Evolutionary conservation across 768 basidiomycete species (phyloP), one percentile per base, ranked within the genome.

Genomic region (Auricularia heimuer): DNA sequence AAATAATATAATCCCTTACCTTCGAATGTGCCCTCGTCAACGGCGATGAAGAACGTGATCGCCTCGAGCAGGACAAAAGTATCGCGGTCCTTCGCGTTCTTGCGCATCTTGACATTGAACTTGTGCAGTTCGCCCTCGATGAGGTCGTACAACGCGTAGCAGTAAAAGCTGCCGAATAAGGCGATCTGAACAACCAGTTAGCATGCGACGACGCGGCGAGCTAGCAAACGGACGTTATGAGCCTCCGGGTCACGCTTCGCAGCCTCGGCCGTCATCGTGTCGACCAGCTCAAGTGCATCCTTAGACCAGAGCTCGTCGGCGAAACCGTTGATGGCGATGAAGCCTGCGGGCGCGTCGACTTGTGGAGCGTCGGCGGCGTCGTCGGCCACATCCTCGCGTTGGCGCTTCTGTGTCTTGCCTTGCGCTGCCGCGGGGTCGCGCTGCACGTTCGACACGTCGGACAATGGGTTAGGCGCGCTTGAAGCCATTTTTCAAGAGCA

Each of bases 301-400:
- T 54, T 54, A 18, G 54, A 54, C 54, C 54, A 54, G 54, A 54
- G n/a, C 54, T 54, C 54, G n/a, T n/a, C 54, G n/a, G 54, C n/a
- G 4, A 54, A 54, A 18, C 54, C 54, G 18, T 11, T 11, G 54
- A 54, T 8, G 11, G 29, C 29, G 18, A 18, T 29, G n/a, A 11
- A 54, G 54, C 54, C 54, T 18, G 10, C n/a, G 7, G 54, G 54
- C n/a, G 54, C 54, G 29, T n/a, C 54, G 18, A 29, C n/a, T 18
- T n/a, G 11, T 7, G 54, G 29, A 8, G 54, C n/a, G 29, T 42
- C 39, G 39, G 39, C 39, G 8, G 7, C 39, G 39, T 42, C 39
- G 8, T 42, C 39, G 39, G 12, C 39, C 39, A 7, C 18, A 54
- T 54, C 54, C n/a, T 54, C 54, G 54, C 54, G 54, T 18, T n/a